Evolutionary conservation across 306 rosid species (phyloP).

Genomic region (barrel medic (Medicago truncatula)): MtrunA17r5.0-ANR NC_053048.1:41466501-41467000

Average conservation of each 20-base stretch:
- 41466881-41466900: conserved; percentile 93
- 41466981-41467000: conserved; percentile 20
- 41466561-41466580: conserved; percentile 15
- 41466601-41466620: not conserved
- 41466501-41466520: not conserved
- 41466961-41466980: conserved; percentile 74
- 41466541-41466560: conserved; percentile 21
- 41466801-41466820: conserved; percentile 45
- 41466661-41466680: conserved; percentile 16
- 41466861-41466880: conserved; percentile 88
- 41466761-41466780: not conserved
- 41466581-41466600: conserved; percentile 23
- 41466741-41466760: not conserved
- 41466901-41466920: conserved; percentile 94
- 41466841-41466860: conserved; percentile 90
- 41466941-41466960: conserved; percentile 68
- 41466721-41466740: not conserved
- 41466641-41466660: conserved; percentile 24
- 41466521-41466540: conserved; percentile 39
- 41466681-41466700: not conserved
- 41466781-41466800: not conserved
- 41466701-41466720: conserved; percentile 13
- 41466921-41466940: conserved; percentile 87
- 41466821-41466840: conserved; percentile 82
- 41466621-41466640: not conserved